These are phyloP conservation scores for Begonia fuchsioides DNA, from an alignment of 306 rosid species.

Conservation along the genomic window DNA sequence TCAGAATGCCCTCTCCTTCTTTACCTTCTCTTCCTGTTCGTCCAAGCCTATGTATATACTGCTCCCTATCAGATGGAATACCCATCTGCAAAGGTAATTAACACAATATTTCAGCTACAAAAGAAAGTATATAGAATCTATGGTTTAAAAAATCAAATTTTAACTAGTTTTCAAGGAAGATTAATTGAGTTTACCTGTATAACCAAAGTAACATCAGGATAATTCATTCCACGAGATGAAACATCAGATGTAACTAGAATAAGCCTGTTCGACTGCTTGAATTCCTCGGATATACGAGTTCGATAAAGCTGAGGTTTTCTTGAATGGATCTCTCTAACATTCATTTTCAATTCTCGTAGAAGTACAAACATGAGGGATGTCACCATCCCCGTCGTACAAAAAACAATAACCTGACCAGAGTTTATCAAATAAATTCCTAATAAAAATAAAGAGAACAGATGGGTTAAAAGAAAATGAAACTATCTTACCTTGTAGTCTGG, in stretches of 20 bases:
- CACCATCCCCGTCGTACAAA: conserved; percentile 75
- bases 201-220: conserved; percentile 93
- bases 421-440: conserved; percentile 12
- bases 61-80: conserved; percentile 72
- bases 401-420: conserved; percentile 64
- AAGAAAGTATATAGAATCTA: background rate
- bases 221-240: conserved; percentile 82
- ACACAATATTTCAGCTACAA: too few species aligned
- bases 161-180: background rate
- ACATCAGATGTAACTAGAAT: conserved; percentile 91
- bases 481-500: conserved; percentile 68
- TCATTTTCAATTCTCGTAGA: conserved; percentile 84
- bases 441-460: conserved; percentile 1
- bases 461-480: conserved; percentile 5
- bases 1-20: conserved; percentile 67
- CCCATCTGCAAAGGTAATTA: conserved; percentile 60
- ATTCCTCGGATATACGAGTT: conserved; percentile 80
- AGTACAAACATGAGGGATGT: conserved; percentile 56
- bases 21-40: conserved; percentile 90
- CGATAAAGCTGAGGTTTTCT: conserved; percentile 80
- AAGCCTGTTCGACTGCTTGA: conserved; percentile 49
- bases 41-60: conserved; percentile 86
- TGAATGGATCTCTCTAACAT: conserved; percentile 83
- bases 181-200: conserved; percentile 39
- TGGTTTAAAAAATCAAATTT: background rate